Conservation (phyloP, 805 yeast species). For the Metschnikowia arizonensis region DNA sequence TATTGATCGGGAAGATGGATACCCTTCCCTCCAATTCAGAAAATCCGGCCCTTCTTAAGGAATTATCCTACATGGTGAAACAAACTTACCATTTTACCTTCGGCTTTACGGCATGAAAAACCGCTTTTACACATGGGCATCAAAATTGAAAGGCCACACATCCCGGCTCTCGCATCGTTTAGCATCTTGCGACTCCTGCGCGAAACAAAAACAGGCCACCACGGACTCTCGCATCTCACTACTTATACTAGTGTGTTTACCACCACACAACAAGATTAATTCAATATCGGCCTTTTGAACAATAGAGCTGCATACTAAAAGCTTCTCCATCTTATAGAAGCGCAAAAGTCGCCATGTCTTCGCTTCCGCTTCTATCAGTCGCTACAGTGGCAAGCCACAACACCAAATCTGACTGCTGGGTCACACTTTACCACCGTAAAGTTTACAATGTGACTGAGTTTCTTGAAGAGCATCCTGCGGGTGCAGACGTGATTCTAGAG, state of each 20-base stretch:
- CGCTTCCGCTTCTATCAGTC: constrained; percentile 58
- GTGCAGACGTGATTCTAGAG: constrained; percentile 52
- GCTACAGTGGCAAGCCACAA: constrained; percentile 52
- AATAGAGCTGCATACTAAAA: not conserved
- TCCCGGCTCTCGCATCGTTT: not conserved
- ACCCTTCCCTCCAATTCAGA: no score
- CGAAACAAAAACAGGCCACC: constrained; percentile 7
- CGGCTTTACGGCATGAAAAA: not conserved
- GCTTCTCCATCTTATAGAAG: not conserved
- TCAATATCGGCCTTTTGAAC: not conserved
- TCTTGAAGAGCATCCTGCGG: constrained; percentile 70
- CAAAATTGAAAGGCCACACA: not conserved
- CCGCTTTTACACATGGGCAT: not conserved
- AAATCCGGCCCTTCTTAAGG: no score
- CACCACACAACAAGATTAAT: not conserved
- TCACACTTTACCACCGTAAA: constrained; percentile 71
- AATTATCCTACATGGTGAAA: not conserved
- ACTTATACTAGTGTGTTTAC: not conserved
- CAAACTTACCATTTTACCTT: not conserved
- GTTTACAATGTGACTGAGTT: constrained; percentile 79
- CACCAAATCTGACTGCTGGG: constrained; percentile 64
- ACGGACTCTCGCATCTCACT: not conserved
- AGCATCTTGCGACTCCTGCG: constrained; percentile 6
- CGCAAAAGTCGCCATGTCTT: not conserved
- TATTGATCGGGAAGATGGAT: no score